Base-by-base conservation (phyloP, 208 protist genomes). In the Trypanosoma cruzi region DNA sequence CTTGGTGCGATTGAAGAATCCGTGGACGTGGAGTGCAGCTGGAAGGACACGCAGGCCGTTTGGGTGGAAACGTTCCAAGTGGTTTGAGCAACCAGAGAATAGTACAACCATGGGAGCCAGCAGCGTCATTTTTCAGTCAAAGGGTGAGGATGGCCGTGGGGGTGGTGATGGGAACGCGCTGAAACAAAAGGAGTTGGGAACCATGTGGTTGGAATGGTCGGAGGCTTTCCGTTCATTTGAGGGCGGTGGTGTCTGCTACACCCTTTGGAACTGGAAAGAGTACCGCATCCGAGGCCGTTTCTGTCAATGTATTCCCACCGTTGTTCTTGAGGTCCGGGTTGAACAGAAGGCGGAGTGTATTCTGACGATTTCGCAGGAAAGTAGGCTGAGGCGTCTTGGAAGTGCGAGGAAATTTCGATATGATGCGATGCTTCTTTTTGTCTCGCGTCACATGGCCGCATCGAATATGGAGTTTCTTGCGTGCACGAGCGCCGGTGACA, bases 21-120 rank as follows among this genome's bases (percentile, higher is more conserved):
- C 80, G 56, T 89, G 86, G 83, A 81, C 70, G 55, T 83, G 79
- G 71, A n/a, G n/a, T n/a, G n/a, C n/a, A n/a, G n/a, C n/a, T n/a
- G n/a, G n/a, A n/a, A n/a, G n/a, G n/a, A n/a, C n/a, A n/a, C n/a
- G n/a, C n/a, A n/a, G n/a, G n/a, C n/a, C n/a, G n/a, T n/a, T n/a
- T n/a, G n/a, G 75, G 54, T 88, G 76, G 69, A 77, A 83, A 66
- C 72, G 75, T 65, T 84, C 71, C 49, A 68, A 76, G 37, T 90
- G 85, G 82, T 80, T 76, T 53, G 77, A 84, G 64, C 71, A 79
- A 8, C 82, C 85, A 20, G 82, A 91, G 52, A 48, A 64, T 36
- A 85, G 75, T 55, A 26, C 70, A 22, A n/a, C 29, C 18, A 60
- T 40, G 16, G 4, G 62, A 20, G 10, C 32, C 13, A 40, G 22